Evolutionary conservation across 2,329 filamentous ascomycete species (phyloP).

Genomic region (Pseudogymnoascus sp.): DNA sequence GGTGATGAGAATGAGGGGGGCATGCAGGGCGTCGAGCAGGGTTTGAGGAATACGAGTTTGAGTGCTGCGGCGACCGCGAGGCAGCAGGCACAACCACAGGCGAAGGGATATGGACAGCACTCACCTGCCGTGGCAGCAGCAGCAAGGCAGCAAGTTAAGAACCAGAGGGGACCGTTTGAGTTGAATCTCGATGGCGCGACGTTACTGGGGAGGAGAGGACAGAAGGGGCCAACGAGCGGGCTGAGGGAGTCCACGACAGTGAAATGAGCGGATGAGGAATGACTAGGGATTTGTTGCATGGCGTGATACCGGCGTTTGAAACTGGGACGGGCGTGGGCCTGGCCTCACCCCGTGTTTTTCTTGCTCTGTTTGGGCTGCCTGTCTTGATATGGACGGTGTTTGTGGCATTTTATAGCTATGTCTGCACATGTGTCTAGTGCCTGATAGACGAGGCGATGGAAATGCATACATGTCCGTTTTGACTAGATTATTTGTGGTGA

Average conservation of each 20-base stretch:
- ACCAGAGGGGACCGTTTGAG: constrained; percentile 77
- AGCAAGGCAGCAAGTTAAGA: constrained; percentile 68
- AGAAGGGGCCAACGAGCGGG: constrained; percentile 35
- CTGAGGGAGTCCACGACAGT: constrained; percentile 22
- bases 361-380: neutral
- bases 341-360: neutral
- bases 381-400: neutral
- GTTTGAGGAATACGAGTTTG: constrained; percentile 77
- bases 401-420: neutral
- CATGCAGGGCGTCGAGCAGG: constrained; percentile 72
- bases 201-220: constrained; percentile 63
- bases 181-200: constrained; percentile 87
- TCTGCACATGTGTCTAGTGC: neutral
- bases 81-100: constrained; percentile 31
- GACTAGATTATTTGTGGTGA: neutral
- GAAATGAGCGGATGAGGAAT: constrained; percentile 20
- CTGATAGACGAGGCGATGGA: neutral
- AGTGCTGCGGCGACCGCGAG: constrained; percentile 56
- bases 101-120: constrained; percentile 78
- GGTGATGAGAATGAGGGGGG: constrained; percentile 54
- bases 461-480: neutral
- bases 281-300: neutral
- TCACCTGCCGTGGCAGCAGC: constrained; percentile 76
- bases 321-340: neutral
- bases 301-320: constrained; percentile 4